Evolutionary conservation across 148 eudicot species (phyloP).

Genomic region (Spergularia marina): DNA sequence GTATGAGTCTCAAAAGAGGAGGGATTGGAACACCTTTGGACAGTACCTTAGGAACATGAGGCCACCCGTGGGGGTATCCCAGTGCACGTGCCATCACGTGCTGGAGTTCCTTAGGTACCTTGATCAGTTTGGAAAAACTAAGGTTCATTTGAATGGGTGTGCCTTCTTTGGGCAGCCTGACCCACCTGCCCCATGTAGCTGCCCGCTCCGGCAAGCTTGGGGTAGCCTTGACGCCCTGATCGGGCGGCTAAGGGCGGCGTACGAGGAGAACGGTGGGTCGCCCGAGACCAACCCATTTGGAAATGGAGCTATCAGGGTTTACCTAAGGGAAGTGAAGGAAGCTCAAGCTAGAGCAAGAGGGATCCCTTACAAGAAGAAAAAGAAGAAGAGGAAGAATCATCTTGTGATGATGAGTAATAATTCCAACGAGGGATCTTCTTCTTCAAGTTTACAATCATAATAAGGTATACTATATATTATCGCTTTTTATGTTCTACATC

Average conservation of each 20-base stretch:
- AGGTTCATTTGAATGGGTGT: conserved; percentile 72
- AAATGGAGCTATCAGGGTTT: conserved; percentile 64
- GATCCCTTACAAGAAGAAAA: conserved; percentile 76
- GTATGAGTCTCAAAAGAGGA: conserved; percentile 70
- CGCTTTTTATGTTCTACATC: background rate
- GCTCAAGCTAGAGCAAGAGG: conserved; percentile 81
- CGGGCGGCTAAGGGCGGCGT: conserved; percentile 78
- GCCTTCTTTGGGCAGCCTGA: conserved; percentile 74
- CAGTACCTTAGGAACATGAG: conserved; percentile 74
- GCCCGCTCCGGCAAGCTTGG: conserved; percentile 87
- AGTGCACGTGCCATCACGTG: conserved; percentile 67
- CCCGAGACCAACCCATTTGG: conserved; percentile 77
- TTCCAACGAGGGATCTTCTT: conserved; percentile 17
- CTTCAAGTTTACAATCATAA: conserved; percentile 4
- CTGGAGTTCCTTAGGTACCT: conserved; percentile 69
- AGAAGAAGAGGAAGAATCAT: conserved; percentile 44
- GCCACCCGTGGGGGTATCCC: conserved; percentile 54
- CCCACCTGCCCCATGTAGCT: conserved; percentile 76
- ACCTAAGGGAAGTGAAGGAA: conserved; percentile 70
- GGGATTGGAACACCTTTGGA: conserved; percentile 89
- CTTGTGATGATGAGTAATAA: conserved; percentile 12
- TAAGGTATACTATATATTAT: conserved; percentile 5
- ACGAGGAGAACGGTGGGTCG: conserved; percentile 75
- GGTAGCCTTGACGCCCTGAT: conserved; percentile 81
- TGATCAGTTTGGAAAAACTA: conserved; percentile 84